Percentiles rank a stretch among this genome's conserved stretches.
Conservation (phyloP, 1,284 basidiomycete genomes). For the Leccinum pachyderme region DNA sequence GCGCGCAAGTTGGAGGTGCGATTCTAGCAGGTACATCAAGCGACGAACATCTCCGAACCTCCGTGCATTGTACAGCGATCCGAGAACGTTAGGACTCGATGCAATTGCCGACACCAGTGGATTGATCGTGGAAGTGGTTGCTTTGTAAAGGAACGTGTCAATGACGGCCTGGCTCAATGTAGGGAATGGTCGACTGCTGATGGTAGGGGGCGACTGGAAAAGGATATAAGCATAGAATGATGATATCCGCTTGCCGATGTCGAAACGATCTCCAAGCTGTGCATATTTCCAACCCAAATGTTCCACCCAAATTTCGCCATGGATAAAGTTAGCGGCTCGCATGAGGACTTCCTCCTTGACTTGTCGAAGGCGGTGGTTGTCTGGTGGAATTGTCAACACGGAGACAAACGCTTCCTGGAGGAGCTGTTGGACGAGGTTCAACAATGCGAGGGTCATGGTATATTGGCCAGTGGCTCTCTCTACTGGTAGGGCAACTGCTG, state of each 20-base stretch:
- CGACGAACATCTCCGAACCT: conserved; percentile 67
- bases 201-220: conserved; percentile 54
- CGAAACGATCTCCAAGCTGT: conserved; percentile 75
- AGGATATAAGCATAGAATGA: conserved; percentile 67
- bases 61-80: conserved; percentile 58
- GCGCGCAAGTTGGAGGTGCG: conserved; percentile 61
- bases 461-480: conserved; percentile 77
- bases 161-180: conserved; percentile 59
- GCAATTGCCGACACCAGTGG: conserved; percentile 72
- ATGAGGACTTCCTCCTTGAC: conserved; percentile 81
- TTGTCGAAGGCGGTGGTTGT: conserved; percentile 58
- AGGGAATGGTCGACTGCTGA: conserved; percentile 54
- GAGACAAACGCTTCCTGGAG: conserved; percentile 71
- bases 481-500: conserved; percentile 63
- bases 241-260: conserved; percentile 69
- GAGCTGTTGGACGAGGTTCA: conserved; percentile 74
- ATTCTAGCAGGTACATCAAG: conserved; percentile 66
- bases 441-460: conserved; percentile 73
- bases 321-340: conserved; percentile 73
- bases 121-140: conserved; percentile 71
- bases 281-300: conserved; percentile 81
- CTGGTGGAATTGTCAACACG: conserved; percentile 48
- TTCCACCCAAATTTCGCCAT: conserved; percentile 84
- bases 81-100: conserved; percentile 56
- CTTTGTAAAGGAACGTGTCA: conserved; percentile 66